Evolutionary conservation across 2,329 filamentous ascomycete species (phyloP).

Genomic region (Karstenula rhodostoma): DNA sequence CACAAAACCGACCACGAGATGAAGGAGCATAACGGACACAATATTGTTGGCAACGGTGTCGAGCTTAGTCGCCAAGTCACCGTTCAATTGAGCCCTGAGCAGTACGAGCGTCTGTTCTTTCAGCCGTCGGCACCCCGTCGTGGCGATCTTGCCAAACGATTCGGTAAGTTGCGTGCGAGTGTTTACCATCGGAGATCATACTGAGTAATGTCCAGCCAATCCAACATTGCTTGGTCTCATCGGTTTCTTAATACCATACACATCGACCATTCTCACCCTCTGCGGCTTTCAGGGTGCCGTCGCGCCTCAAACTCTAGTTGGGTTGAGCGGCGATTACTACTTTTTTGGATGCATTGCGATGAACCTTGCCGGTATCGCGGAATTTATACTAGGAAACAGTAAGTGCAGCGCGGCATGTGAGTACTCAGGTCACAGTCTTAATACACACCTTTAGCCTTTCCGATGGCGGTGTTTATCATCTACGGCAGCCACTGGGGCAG

Average conservation of each 20-base stretch:
- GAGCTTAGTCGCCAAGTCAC: not conserved
- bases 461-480: not conserved
- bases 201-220: not conserved
- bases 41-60: not conserved
- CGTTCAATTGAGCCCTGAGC: slow-evolving; percentile 1
- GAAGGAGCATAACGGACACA: not conserved
- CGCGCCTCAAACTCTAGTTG: not conserved
- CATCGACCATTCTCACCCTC: not conserved
- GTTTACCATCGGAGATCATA: not conserved
- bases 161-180: not conserved
- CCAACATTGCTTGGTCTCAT: not conserved
- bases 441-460: not conserved
- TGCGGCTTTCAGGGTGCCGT: slow-evolving; percentile 1
- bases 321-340: not conserved
- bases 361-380: not conserved
- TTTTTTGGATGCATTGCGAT: not conserved
- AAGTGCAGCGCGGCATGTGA: not conserved
- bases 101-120: not conserved
- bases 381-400: not conserved
- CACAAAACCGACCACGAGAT: not conserved
- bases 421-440: not conserved
- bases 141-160: not conserved
- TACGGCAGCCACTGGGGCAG: slow-evolving; percentile 1
- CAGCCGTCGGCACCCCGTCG: not conserved
- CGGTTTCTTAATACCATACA: not conserved